Evolutionary conservation across 805 yeast genomes (phyloP), one percentile per base, ranked within the genome.

Genomic region (Candida nitratophila): DNA sequence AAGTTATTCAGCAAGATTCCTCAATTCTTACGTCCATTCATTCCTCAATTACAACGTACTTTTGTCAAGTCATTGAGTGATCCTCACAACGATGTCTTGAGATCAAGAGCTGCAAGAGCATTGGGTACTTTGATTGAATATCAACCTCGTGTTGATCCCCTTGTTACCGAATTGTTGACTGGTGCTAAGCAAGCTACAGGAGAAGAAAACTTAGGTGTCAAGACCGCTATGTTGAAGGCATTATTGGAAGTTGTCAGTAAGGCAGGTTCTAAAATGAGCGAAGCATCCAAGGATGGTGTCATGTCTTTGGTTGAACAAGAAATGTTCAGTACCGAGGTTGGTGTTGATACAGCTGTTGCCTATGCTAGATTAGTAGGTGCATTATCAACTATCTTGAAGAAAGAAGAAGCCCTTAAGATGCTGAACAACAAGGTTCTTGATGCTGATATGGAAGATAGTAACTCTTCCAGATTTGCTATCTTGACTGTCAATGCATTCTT

Each of bases 1-100:
- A 77, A 77, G 50, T 69, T 95, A 58, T 79, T 93, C 56, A 67
- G 68, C 21, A 86, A 88, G 69, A 85, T 91, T 53, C 96, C 99
- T 2, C 87, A 84, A 59, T 86, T 87, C 61, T 73, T 93, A 63
- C 79, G 91, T 57, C 99, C 99, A 15, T 93, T 93, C 63, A 79
- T 93, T 64, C 99, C 99, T 9, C 99, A 93, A 69, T 74, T 93
- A 53, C 99, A 93, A 68, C 78, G 99, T 61, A 93, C 99, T 1
- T 93, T 93, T 68, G 96, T 91, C 36, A 85, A 95, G 60, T 86
- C 96, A 2, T 70, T 93, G 51, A 76, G 87, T 42, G 99, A 93
- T 65, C 71, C 85, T 2, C 56, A 76, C 2, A 85, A 82, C 54
- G 95, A 84, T 41, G 65, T 75, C 9, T 70, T 93, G 56, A 76